Conservation (phyloP, 2,329 filamentous ascomycete species). For the Aureobasidium sp. region DNA sequence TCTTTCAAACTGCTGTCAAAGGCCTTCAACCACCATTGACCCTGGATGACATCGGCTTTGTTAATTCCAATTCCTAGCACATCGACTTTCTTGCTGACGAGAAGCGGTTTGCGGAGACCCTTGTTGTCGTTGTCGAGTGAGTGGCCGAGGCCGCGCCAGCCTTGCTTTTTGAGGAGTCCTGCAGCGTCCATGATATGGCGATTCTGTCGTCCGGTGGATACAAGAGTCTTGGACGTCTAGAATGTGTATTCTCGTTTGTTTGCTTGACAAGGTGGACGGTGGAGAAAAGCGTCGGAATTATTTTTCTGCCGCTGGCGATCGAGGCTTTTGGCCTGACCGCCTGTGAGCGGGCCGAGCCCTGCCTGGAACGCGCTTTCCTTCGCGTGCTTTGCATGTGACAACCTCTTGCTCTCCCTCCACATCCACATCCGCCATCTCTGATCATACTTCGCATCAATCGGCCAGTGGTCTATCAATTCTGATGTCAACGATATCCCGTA, state of each 20-base stretch:
- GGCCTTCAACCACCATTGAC: constrained; percentile 96
- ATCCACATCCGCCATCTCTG: background rate
- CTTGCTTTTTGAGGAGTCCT: constrained; percentile 73
- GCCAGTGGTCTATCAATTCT: background rate
- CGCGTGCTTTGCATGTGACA: background rate
- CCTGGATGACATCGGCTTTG: constrained; percentile 51
- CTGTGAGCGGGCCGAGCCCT: background rate
- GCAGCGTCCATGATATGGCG: constrained; percentile 63
- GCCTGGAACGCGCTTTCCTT: background rate
- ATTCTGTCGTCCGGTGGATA: background rate
- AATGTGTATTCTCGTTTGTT: background rate
- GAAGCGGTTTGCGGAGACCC: constrained; percentile 73
- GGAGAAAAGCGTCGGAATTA: constrained; percentile 2
- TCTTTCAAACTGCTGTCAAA: constrained; percentile 86
- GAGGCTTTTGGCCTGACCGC: background rate
- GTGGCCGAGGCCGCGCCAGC: constrained; percentile 84
- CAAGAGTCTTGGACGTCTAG: background rate
- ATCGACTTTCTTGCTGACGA: constrained; percentile 75
- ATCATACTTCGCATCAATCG: too few species aligned
- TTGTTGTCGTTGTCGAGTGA: constrained; percentile 68
- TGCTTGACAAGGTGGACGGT: background rate
- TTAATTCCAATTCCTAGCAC: constrained; percentile 74
- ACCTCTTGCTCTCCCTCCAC: background rate
- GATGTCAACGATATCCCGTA: background rate
- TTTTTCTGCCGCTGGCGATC: background rate